Percentiles rank a stretch among this genome's conserved stretches.
Evolutionary conservation across 305 asterid genomes (phyloP).

Genomic region (Solanum chacoense): DNA sequence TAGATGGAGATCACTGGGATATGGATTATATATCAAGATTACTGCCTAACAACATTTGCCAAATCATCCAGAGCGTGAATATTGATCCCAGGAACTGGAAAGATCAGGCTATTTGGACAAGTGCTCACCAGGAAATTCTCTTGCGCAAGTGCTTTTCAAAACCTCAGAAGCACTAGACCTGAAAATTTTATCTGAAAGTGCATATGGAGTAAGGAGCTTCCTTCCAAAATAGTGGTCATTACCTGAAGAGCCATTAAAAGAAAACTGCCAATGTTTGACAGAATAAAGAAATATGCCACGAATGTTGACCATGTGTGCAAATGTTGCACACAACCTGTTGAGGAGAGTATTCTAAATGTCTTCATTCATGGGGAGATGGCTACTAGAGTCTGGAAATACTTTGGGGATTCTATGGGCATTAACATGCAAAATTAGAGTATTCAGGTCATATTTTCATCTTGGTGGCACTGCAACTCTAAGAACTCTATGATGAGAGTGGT

Average conservation of each 20-base stretch:
- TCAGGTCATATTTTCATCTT: not conserved
- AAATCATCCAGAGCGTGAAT: not conserved
- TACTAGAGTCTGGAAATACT: too few species aligned
- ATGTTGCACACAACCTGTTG: not conserved
- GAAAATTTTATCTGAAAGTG: not conserved
- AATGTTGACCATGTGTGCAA: not conserved
- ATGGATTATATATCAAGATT: not conserved
- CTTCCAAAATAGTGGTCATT: not conserved
- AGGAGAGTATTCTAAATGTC: not conserved
- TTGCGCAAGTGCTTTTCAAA: not conserved
- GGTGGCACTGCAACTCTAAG: not conserved
- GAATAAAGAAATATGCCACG: not conserved
- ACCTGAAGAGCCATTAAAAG: not conserved
- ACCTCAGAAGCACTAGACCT: not conserved
- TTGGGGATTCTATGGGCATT: not conserved
- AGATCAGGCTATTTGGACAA: not conserved
- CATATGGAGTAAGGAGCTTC: not conserved
- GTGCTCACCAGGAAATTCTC: not conserved
- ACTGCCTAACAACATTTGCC: not conserved
- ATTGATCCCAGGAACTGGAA: not conserved
- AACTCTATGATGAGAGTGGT: not conserved
- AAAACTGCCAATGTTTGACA: not conserved
- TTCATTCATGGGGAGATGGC: not conserved
- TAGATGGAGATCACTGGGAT: not conserved
- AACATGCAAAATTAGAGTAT: not conserved